These are phyloP conservation scores for Pseudocercospora cruenta DNA, from an alignment of 2,329 filamentous ascomycete genomes.

Conservation along the genomic window DNA sequence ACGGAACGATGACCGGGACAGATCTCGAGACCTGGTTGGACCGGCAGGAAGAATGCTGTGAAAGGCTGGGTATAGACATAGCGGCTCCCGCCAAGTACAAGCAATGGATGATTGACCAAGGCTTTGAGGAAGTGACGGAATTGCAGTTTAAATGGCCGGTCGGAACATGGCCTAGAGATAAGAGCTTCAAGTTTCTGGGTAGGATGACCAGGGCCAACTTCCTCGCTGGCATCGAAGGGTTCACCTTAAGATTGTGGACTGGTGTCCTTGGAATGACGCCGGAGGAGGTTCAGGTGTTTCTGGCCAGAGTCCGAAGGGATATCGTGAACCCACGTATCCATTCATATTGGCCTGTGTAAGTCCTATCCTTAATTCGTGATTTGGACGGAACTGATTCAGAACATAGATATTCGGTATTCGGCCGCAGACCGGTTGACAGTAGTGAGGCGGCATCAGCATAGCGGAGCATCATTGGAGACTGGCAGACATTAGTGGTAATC, in stretches of 20 bases:
- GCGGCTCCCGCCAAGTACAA: neutral
- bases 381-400: neutral
- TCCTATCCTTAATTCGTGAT: neutral
- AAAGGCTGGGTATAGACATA: neutral
- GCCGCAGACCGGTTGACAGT: neutral
- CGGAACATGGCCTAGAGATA: constrained; percentile 30
- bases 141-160: constrained; percentile 27
- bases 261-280: constrained; percentile 6
- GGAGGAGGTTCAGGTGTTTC: constrained; percentile 14
- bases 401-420: constrained; percentile 13
- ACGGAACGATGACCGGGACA: neutral
- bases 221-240: constrained; percentile 47
- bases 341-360: constrained; percentile 19
- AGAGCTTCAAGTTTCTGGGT: constrained; percentile 28
- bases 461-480: neutral
- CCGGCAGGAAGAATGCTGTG: neutral
- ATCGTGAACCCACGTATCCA: constrained; percentile 13
- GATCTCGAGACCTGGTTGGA: neutral
- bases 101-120: constrained; percentile 17
- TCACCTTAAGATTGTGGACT: constrained; percentile 14
- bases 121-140: constrained; percentile 29
- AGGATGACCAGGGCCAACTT: constrained; percentile 23
- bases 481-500: too few relatives aligned
- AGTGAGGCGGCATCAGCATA: neutral
- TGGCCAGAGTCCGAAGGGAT: constrained; percentile 13